A percentile compares a stretch with the other conserved stretches of the same genome.
These are phyloP conservation scores for Ramalina intermedia DNA, from an alignment of 495 filamentous ascomycete species.

Conservation along the genomic window DNA sequence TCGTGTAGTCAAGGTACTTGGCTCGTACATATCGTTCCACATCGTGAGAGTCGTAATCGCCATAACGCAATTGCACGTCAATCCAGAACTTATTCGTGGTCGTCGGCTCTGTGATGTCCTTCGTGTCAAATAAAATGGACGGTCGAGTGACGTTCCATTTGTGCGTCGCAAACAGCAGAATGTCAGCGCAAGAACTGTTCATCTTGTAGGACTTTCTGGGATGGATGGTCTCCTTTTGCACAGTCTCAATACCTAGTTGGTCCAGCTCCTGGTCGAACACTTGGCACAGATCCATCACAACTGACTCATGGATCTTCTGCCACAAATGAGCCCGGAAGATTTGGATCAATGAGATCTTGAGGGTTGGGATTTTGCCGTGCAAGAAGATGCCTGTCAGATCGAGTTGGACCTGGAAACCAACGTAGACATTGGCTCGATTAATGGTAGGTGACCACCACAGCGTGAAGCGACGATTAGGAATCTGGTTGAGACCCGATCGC, in stretches of 20 bases:
- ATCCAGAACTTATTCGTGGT: constrained; percentile 99
- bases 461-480: constrained; percentile 97
- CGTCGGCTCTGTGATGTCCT: constrained; percentile 87
- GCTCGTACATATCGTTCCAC: constrained; percentile 96
- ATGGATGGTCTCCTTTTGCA: constrained; percentile 99
- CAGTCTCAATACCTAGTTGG: constrained; percentile 90
- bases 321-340: constrained; percentile 99
- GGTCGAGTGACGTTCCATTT: constrained; percentile 97
- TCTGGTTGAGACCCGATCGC: constrained; percentile 96
- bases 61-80: constrained; percentile 94
- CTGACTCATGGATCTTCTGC: constrained; percentile 99
- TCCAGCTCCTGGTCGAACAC: constrained; percentile 99
- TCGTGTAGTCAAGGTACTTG: constrained; percentile 98
- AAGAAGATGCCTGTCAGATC: constrained; percentile 99
- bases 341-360: constrained; percentile 98
- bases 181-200: constrained; percentile 99
- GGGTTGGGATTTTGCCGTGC: constrained; percentile 96
- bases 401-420: constrained; percentile 97
- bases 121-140: constrained; percentile 87
- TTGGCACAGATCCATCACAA: constrained; percentile 98
- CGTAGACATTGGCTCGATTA: constrained; percentile 44
- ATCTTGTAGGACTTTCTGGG: constrained; percentile 99
- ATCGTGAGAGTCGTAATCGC: constrained; percentile 98
- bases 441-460: constrained; percentile 93
- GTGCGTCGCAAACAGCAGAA: constrained; percentile 91